Evolutionary conservation across 2,329 filamentous ascomycete species (phyloP).

Genomic region (Aspergillus fumigatus): DNA sequence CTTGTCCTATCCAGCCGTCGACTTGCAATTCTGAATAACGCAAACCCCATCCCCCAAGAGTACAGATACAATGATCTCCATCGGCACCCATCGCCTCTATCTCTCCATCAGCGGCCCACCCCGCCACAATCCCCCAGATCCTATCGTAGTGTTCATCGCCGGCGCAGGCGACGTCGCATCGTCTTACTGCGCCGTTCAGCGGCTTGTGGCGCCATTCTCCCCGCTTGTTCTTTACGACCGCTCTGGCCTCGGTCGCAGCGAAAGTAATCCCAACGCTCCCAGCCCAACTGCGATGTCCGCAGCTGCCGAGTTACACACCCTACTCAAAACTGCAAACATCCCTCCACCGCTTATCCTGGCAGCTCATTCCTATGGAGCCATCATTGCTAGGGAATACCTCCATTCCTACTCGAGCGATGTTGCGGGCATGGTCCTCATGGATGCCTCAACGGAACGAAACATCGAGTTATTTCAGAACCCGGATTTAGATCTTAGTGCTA

Average conservation of each 20-base stretch:
- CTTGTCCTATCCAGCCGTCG: no score
- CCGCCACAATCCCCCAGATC: slow-evolving; percentile 18
- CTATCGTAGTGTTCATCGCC: slow-evolving; percentile 30
- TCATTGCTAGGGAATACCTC: slow-evolving; percentile 37
- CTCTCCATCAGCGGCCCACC: slow-evolving; percentile 23
- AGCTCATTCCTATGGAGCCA: slow-evolving; percentile 39
- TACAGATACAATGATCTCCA: slow-evolving; percentile 18
- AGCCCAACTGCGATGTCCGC: slow-evolving; percentile 19
- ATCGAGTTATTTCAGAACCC: slow-evolving; percentile 27
- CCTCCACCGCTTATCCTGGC: slow-evolving; percentile 30
- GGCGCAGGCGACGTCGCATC: slow-evolving; percentile 34
- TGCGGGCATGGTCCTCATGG: slow-evolving; percentile 35
- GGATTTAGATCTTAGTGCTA: slow-evolving; percentile 26
- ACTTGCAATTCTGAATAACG: not conserved
- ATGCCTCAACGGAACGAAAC: slow-evolving; percentile 33
- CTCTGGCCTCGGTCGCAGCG: slow-evolving; percentile 34
- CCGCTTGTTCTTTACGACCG: slow-evolving; percentile 36
- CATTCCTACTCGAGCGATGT: slow-evolving; percentile 27
- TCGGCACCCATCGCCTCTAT: slow-evolving; percentile 31
- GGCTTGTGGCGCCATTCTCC: slow-evolving; percentile 24
- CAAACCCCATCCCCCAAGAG: not conserved
- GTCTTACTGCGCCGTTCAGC: slow-evolving; percentile 30
- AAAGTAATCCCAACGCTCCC: slow-evolving; percentile 13
- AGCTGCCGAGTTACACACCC: slow-evolving; percentile 27
- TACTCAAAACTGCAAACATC: slow-evolving; percentile 22